Evolutionary conservation across 2,329 filamentous ascomycete species (phyloP).

Genomic region (Beauveria bassiana): DNA sequence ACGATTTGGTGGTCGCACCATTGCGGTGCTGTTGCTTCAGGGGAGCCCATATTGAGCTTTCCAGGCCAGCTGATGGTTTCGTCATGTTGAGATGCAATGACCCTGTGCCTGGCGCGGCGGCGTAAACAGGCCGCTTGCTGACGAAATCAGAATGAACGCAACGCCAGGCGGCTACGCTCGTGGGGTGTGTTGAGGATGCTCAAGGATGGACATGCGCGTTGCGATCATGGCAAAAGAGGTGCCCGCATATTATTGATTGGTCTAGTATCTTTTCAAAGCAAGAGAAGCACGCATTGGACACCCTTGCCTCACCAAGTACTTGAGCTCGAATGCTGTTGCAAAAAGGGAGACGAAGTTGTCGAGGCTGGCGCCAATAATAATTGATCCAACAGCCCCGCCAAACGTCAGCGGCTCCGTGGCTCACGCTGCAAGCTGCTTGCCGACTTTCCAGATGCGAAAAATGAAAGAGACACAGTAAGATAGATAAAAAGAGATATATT

Average conservation of each 20-base stretch:
- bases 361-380: not conserved
- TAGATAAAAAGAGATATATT: no score
- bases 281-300: not conserved
- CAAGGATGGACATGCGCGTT: not conserved
- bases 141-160: no score
- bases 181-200: not conserved
- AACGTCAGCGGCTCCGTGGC: not conserved
- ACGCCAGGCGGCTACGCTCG: not conserved
- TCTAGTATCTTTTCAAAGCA: not conserved
- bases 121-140: not conserved
- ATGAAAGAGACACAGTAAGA: no score
- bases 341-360: not conserved
- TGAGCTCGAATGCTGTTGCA: not conserved
- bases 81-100: not conserved
- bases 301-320: not conserved
- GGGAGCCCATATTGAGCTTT: constrained; percentile 9
- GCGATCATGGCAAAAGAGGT: not conserved
- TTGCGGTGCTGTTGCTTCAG: not conserved
- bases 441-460: no score
- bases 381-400: not conserved
- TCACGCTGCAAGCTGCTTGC: no score
- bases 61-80: not conserved
- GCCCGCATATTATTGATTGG: not conserved
- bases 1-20: not conserved
- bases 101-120: not conserved